Base-by-base conservation (phyloP, 1,139 yeast species). In the Suhomyces ambrosiae region DNA sequence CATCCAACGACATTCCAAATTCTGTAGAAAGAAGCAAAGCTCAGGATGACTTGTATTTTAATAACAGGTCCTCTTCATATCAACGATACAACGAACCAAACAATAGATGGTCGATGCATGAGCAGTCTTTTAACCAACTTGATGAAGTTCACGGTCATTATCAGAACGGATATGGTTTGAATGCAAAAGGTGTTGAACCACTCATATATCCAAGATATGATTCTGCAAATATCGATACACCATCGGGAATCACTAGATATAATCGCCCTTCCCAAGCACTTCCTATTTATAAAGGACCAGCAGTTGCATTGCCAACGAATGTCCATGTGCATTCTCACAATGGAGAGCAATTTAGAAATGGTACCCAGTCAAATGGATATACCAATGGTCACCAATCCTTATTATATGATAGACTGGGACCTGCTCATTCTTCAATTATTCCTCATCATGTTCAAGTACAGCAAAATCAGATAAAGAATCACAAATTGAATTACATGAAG, bases 401-500 rank as follows among this genome's bases (percentile, higher is more conserved):
- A 12, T 15, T 32, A n/a, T 32, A 31, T 27, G 23, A 36, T 16
- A 32, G 39, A 9, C 25, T 18, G 5, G 35, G 23, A n/a, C 50
- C 54, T 18, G 15, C 40, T 46, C 54, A 36, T 45, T 44, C 35
- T 10, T 40, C 38, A 14, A 39, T 40, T 15, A 41, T 48, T 28
- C 49, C 52, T 4, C 48, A 50, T 7, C 53, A 49, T 23, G 51
- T 50, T 3, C 38, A 49, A 29, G 44, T 40, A 26, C 55, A 47
- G 30, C 53, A 50, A 40, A 18, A 37, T 41, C 34, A 42, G 38
- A 40, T 42, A 11, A 38, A 40, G 30, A 40, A 33, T 30, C 73
- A 67, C 37, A 67, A 65, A 16, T 63, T 54, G 25, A 66, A 68
- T 39, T 54, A 60, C 41, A 67, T 71, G 59, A 49, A 64, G n/a